Evolutionary conservation across 352 stramenopile species (phyloP).

Genomic region (Blastocystis sp.): DNA sequence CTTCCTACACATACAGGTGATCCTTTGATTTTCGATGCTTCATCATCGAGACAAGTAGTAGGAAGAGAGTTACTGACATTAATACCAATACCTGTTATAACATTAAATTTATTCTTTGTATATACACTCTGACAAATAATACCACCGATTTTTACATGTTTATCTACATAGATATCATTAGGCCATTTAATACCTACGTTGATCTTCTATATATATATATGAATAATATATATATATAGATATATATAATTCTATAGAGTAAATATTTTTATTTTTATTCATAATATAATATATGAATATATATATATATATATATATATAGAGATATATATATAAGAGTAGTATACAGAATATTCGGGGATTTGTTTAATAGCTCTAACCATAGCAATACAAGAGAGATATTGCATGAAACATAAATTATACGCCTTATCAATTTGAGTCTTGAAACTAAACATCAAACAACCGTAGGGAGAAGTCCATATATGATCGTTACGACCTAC

Average conservation of each 20-base stretch:
- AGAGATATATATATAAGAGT: too few species aligned
- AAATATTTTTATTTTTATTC: too few species aligned
- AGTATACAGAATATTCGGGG: too few species aligned
- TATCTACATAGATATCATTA: constrained; percentile 66
- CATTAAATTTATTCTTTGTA: constrained; percentile 53
- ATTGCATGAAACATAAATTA: constrained; percentile 64
- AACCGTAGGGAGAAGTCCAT: constrained; percentile 63
- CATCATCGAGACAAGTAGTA: constrained; percentile 62
- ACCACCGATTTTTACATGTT: constrained; percentile 61
- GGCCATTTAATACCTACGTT: constrained; percentile 68
- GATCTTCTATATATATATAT: constrained; percentile 40
- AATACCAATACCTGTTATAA: constrained; percentile 63
- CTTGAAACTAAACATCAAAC: constrained; percentile 68
- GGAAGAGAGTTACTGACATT: constrained; percentile 65
- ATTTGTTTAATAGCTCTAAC: constrained; percentile 56
- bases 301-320: too few species aligned
- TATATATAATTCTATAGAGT: too few species aligned
- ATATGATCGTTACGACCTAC: constrained; percentile 59
- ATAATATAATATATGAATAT: too few species aligned
- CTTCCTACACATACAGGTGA: constrained; percentile 48
- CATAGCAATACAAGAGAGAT: constrained; percentile 63
- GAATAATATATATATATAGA: too few species aligned
- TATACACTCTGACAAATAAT: constrained; percentile 68
- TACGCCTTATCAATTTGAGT: constrained; percentile 55
- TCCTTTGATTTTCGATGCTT: constrained; percentile 54